Conservation (phyloP, 441 rosid species). For the Adansonia gregorii region DNA sequence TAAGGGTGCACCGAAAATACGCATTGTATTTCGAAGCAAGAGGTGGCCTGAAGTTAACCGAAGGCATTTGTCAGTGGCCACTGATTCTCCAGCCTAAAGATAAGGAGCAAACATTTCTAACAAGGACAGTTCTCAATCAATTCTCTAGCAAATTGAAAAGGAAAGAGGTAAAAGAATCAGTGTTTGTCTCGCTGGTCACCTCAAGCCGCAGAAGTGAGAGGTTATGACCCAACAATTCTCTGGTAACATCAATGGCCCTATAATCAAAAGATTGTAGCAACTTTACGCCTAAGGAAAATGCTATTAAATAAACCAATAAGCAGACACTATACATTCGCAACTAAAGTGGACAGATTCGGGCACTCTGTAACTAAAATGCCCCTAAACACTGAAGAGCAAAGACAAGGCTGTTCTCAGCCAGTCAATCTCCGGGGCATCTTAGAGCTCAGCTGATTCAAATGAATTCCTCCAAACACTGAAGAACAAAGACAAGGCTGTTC, state of each 20-base stretch:
- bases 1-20: neutral
- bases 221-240: neutral
- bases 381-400: neutral
- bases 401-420: neutral
- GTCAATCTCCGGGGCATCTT: neutral
- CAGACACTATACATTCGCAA: neutral
- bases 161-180: neutral
- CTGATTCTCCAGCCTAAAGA: constrained; percentile 4
- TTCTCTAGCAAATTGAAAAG: neutral
- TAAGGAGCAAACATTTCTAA: constrained; percentile 16
- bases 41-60: neutral
- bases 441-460: constrained; percentile 9
- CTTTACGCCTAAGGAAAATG: neutral
- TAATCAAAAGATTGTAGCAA: constrained; percentile 14
- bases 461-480: neutral
- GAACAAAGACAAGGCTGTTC: neutral
- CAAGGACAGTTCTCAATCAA: constrained; percentile 13
- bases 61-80: constrained; percentile 1
- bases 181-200: constrained; percentile 14
- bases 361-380: neutral
- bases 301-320: neutral
- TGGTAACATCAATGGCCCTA: constrained; percentile 16
- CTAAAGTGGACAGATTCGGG: neutral
- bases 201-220: constrained; percentile 22
- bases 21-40: neutral